Evolutionary conservation across 2,329 filamentous ascomycete genomes (phyloP).

Genomic region (Curvularia sp.): DNA sequence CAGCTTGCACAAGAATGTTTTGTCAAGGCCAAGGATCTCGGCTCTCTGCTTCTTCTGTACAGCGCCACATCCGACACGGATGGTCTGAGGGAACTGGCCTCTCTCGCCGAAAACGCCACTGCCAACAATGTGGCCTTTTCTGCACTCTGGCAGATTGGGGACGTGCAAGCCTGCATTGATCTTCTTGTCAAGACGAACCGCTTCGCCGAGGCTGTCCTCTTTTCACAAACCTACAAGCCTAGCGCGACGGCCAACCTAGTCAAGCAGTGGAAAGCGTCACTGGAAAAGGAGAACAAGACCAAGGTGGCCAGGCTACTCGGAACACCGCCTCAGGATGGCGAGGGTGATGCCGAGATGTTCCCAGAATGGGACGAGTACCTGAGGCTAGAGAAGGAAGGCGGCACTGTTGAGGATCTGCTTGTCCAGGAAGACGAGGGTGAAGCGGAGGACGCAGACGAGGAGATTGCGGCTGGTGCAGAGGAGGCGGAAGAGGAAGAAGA

Average conservation of each 20-base stretch:
- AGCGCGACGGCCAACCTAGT: conserved; percentile 73
- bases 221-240: conserved; percentile 95
- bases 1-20: conserved; percentile 92
- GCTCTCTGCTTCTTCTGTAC: conserved; percentile 86
- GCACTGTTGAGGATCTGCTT: conserved; percentile 51
- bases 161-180: conserved; percentile 81
- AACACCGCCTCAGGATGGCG: conserved; percentile 71
- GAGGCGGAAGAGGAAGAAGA: conserved; percentile 40
- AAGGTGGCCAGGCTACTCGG: conserved; percentile 85
- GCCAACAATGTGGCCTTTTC: conserved; percentile 94
- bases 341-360: conserved; percentile 79
- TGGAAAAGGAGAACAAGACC: conserved; percentile 85
- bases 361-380: conserved; percentile 96
- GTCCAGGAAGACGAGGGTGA: conserved; percentile 43
- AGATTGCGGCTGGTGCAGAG: conserved; percentile 41
- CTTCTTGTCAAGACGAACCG: conserved; percentile 80
- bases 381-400: conserved; percentile 76
- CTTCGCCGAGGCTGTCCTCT: conserved; percentile 84
- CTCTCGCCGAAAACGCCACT: conserved; percentile 76
- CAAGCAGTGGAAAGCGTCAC: conserved; percentile 77
- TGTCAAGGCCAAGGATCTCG: conserved; percentile 85
- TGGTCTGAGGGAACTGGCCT: conserved; percentile 74
- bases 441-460: conserved; percentile 44
- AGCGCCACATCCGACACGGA: conserved; percentile 81
- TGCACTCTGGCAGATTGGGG: conserved; percentile 83